Evolutionary conservation across 306 rosid species (phyloP).

Genomic region (Glycine soja): DNA sequence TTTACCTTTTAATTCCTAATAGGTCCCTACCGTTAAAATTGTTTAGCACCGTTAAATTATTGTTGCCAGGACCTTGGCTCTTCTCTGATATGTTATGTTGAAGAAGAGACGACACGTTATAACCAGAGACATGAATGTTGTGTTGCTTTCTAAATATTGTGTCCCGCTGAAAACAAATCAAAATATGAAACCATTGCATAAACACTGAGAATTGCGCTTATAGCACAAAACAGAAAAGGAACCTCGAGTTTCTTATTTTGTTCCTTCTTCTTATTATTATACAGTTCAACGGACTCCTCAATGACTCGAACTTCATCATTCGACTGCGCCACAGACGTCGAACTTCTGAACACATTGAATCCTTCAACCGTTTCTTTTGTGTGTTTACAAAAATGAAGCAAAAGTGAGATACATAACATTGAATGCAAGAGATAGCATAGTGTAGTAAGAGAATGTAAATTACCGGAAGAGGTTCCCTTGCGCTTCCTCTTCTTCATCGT

Average conservation of each 20-base stretch:
- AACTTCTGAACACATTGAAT: slow-evolving; percentile 72
- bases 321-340: slow-evolving; percentile 50
- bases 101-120: slow-evolving; percentile 81
- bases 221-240: slow-evolving; percentile 35
- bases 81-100: no score
- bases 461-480: slow-evolving; percentile 66
- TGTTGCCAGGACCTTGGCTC: no score
- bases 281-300: slow-evolving; percentile 50
- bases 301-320: slow-evolving; percentile 48
- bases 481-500: slow-evolving; percentile 78
- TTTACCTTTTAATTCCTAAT: no score
- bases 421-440: background rate
- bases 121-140: slow-evolving; percentile 87
- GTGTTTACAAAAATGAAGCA: slow-evolving; percentile 23
- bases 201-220: background rate
- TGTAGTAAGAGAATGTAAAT: background rate
- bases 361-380: slow-evolving; percentile 71
- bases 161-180: slow-evolving; percentile 61
- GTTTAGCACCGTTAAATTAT: no score
- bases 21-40: no score
- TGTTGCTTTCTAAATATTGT: slow-evolving; percentile 71
- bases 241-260: slow-evolving; percentile 83
- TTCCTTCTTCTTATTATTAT: slow-evolving; percentile 72
- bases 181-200: slow-evolving; percentile 5
- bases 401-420: slow-evolving; percentile 19